Conservation (phyloP, 306 rosid species). For the Castanospermum australe region DNA sequence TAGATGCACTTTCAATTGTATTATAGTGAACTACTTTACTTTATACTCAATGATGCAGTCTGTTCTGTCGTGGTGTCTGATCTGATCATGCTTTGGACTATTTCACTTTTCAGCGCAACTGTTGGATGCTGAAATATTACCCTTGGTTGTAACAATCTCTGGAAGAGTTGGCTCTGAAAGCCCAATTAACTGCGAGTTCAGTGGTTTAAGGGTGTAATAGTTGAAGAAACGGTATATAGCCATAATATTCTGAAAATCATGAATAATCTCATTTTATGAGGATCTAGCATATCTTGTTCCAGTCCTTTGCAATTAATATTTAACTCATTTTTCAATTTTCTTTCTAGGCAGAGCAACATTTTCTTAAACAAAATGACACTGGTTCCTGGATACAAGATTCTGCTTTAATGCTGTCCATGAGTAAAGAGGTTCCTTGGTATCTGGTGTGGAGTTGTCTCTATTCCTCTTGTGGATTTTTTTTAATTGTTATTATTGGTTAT, state of each 20-base stretch:
- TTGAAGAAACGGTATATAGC: slow-evolving; percentile 80
- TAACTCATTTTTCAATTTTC: slow-evolving; percentile 24
- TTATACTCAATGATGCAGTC: slow-evolving; percentile 2
- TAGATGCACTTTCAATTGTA: slow-evolving; percentile 15
- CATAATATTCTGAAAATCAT: slow-evolving; percentile 1
- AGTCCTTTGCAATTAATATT: background rate
- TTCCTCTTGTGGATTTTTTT: background rate
- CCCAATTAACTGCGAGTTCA: slow-evolving; percentile 83
- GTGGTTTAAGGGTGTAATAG: slow-evolving; percentile 93
- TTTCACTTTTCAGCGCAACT: slow-evolving; percentile 69
- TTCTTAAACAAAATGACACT: slow-evolving; percentile 89
- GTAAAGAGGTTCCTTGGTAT: slow-evolving; percentile 98
- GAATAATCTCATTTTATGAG: background rate
- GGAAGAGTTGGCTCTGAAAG: slow-evolving; percentile 89
- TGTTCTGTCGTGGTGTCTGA: slow-evolving; percentile 15
- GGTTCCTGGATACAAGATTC: slow-evolving; percentile 99
- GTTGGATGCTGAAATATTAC: slow-evolving; percentile 75
- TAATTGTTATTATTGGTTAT: background rate
- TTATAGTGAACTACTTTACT: background rate
- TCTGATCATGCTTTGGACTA: slow-evolving; percentile 5
- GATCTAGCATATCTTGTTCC: background rate
- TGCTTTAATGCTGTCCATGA: slow-evolving; percentile 91
- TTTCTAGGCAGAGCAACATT: slow-evolving; percentile 90
- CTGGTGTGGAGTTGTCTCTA: slow-evolving; percentile 55
- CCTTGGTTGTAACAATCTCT: slow-evolving; percentile 82